Evolutionary conservation across 176 grass and related monocot genomes (phyloP).

Genomic region (Musa troglodytarum): DNA sequence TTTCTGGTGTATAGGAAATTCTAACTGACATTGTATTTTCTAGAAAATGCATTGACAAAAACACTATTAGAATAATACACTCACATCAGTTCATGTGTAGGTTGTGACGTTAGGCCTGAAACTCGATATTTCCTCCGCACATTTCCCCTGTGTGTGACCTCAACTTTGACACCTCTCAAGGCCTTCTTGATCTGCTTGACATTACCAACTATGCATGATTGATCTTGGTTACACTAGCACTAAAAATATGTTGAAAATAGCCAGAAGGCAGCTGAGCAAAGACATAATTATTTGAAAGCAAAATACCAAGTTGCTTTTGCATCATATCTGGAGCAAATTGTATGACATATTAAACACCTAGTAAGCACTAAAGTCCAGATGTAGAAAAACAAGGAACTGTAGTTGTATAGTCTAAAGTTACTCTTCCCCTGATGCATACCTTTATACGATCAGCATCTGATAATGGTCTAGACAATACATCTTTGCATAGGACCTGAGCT

Average conservation of each 20-base stretch:
- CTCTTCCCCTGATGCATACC: constrained; percentile 17
- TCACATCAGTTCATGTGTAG: constrained; percentile 93
- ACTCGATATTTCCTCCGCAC: constrained; percentile 97
- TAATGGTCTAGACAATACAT: constrained; percentile 19
- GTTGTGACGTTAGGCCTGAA: constrained; percentile 71
- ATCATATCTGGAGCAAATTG: no score
- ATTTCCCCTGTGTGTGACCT: constrained; percentile 96
- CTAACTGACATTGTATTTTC: background rate
- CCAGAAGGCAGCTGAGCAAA: background rate
- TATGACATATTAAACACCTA: no score
- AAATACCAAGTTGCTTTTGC: no score
- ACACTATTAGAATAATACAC: constrained; percentile 11
- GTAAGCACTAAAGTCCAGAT: background rate
- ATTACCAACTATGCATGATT: constrained; percentile 8
- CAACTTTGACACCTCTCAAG: constrained; percentile 87
- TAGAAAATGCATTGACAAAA: background rate
- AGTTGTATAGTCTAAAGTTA: background rate
- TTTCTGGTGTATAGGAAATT: no score
- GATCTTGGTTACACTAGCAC: background rate
- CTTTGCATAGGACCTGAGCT: constrained; percentile 25
- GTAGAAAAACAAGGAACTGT: background rate
- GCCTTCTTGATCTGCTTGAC: constrained; percentile 83
- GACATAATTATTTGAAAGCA: no score
- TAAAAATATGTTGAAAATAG: constrained; percentile 8
- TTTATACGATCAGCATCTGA: constrained; percentile 25